Conservation (phyloP, 768 basidiomycete species). For the Suillus clintonianus region DNA sequence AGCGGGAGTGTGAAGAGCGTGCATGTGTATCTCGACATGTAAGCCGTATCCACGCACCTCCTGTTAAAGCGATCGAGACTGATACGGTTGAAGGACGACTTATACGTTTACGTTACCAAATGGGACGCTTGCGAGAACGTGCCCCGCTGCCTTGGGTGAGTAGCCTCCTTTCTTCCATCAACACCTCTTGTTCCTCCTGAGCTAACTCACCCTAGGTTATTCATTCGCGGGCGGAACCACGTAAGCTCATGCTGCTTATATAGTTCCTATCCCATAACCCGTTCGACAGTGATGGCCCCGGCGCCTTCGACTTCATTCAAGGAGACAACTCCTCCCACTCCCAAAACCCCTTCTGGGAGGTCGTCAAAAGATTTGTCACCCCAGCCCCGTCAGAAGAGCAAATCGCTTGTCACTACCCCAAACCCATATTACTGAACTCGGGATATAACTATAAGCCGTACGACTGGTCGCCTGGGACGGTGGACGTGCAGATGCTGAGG, state of each 20-base stretch:
- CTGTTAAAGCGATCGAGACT: background rate
- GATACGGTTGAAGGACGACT: slow-evolving; percentile 47
- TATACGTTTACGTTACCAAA: slow-evolving; percentile 66
- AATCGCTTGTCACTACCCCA: slow-evolving; percentile 70
- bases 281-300: slow-evolving; percentile 70
- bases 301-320: slow-evolving; percentile 77
- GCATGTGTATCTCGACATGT: slow-evolving; percentile 76
- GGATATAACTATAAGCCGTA: slow-evolving; percentile 70
- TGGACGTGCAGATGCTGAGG: slow-evolving; percentile 77
- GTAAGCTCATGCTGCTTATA: slow-evolving; percentile 41
- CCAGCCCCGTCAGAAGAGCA: slow-evolving; percentile 64
- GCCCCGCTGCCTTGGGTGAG: slow-evolving; percentile 77
- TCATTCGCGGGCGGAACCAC: slow-evolving; percentile 82
- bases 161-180: slow-evolving; percentile 2
- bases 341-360: slow-evolving; percentile 80
- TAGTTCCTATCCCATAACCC: background rate
- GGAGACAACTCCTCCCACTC: slow-evolving; percentile 63
- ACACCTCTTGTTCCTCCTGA: slow-evolving; percentile 8
- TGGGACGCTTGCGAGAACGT: slow-evolving; percentile 68
- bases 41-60: slow-evolving; percentile 19
- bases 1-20: slow-evolving; percentile 66
- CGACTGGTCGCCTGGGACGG: slow-evolving; percentile 71
- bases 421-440: slow-evolving; percentile 81
- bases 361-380: slow-evolving; percentile 73
- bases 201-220: slow-evolving; percentile 48